phyloP scores from a whole-genome alignment of 352 stramenopile genomes.

The Bremia lactucae region DNA sequence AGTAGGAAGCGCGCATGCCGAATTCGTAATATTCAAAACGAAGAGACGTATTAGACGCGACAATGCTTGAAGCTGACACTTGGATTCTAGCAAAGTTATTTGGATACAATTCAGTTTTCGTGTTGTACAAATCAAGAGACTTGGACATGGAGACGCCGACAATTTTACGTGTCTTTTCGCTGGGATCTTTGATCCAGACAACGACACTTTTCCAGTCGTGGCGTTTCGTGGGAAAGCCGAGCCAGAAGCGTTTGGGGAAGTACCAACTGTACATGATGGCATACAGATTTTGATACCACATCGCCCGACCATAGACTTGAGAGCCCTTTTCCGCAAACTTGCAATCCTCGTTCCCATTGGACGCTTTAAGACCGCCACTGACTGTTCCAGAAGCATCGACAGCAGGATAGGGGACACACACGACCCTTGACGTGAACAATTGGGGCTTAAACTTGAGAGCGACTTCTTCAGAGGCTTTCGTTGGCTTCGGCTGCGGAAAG shows the following conservation, averaged over 20 bases:
- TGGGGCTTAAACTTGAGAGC: constrained; percentile 5
- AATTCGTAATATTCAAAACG: neutral
- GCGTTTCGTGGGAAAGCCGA: neutral
- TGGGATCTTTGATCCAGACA: constrained; percentile 3
- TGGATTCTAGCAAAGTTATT: neutral
- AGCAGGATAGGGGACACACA: constrained; percentile 2
- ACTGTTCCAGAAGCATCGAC: neutral
- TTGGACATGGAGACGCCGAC: constrained; percentile 1
- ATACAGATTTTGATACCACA: neutral
- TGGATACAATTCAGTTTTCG: too few species aligned
- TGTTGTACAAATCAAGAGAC: neutral
- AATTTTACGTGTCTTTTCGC: neutral
- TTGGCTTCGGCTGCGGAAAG: constrained; percentile 2
- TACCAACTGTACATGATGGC: constrained; percentile 12
- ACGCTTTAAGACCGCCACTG: neutral
- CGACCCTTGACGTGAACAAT: neutral
- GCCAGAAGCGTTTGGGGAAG: constrained; percentile 4
- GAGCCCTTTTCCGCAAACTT: constrained; percentile 1
- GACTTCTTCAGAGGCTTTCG: neutral
- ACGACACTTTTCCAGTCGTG: constrained; percentile 6
- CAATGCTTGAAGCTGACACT: neutral
- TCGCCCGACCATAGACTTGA: constrained; percentile 4
- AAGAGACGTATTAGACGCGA: constrained; percentile 1
- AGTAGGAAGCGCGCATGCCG: neutral
- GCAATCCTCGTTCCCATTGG: neutral